Base-by-base conservation (phyloP, 1,284 basidiomycete genomes). In the Takashimella tepidaria region DNA sequence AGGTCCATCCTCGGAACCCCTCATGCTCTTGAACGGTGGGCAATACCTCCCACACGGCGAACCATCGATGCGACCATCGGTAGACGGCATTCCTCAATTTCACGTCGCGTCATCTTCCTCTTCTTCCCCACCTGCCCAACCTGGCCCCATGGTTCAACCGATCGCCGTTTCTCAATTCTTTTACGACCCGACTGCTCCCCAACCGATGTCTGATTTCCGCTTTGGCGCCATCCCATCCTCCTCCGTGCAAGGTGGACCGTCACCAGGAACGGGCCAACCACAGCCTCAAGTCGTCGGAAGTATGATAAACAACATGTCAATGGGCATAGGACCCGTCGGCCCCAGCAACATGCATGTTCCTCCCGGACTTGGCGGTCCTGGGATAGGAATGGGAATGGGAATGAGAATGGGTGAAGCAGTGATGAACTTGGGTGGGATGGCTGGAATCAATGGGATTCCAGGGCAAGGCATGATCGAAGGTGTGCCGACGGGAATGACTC, bases 81-180 rank as follows among this genome's bases (percentile, higher is more conserved):
- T 59, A 3, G 54, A 59, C 12, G 58, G 58, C 21, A 56, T 59
- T n/a, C 58, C 58, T 8, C 58, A 59, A 46, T 13, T 59, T 11
- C 58, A 59, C 49, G n/a, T n/a, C 31, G 31, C 31, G 16, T 37
- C 31, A 37, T 5, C 10, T 4, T n/a, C 4, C 16, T 22, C 13
- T 8, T 4, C 10, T 8, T 8, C 13, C 19, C 19, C 41, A 43
- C 22, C 19, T n/a, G 41, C 4, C 8, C 13, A n/a, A 5, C 13
- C 19, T 5, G 4, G 19, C 41, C 19, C 4, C 41, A 45, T 37
- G 50, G 27, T 44, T 8, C 51, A 53, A 13, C 51, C 31, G 31
- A 37, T 37, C 31, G 31, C 31, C 31, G 31, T 45, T n/a, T 45
- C 45, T 16, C 44, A 44, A 21, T 16, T 45, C 24, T 42, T 45